Percentiles rank a stretch among this genome's conserved stretches.
Conservation (phyloP, 495 filamentous ascomycete genomes). For the Hypoxylon intermedium region DNA sequence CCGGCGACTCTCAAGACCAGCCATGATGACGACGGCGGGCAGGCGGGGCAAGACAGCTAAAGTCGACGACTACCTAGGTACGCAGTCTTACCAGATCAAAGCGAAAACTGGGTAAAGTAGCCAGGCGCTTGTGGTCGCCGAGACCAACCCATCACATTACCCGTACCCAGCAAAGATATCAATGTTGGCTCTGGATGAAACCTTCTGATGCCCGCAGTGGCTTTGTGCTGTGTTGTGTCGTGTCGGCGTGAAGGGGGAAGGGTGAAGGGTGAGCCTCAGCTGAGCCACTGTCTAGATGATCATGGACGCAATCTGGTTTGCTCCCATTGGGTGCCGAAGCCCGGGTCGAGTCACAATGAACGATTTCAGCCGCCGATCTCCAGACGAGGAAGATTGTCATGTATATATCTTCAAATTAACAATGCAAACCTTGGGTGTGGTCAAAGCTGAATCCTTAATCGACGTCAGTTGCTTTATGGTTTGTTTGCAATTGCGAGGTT, state of each 20-base stretch:
- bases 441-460: no score
- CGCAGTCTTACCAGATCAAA: constrained; percentile 11
- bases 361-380: no score
- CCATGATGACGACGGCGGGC: constrained; percentile 8
- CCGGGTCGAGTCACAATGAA: background rate
- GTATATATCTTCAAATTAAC: background rate
- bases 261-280: constrained; percentile 13
- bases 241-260: no score
- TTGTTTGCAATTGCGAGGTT: no score
- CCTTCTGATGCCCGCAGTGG: constrained; percentile 13
- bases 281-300: constrained; percentile 11
- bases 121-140: constrained; percentile 5
- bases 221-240: no score
- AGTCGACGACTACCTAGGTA: constrained; percentile 7
- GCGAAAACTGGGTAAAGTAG: constrained; percentile 12
- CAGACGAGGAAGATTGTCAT: no score
- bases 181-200: constrained; percentile 1
- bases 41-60: background rate
- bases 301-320: no score
- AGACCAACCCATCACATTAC: constrained; percentile 14
- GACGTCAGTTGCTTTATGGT: no score
- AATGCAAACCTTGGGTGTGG: no score
- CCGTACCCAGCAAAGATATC: constrained; percentile 12
- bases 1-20: constrained; percentile 17
- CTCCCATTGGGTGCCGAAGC: background rate